phyloP scores from a whole-genome alignment of 2,329 filamentous ascomycete species.

The Davidsoniella neocaledoniae region DNA sequence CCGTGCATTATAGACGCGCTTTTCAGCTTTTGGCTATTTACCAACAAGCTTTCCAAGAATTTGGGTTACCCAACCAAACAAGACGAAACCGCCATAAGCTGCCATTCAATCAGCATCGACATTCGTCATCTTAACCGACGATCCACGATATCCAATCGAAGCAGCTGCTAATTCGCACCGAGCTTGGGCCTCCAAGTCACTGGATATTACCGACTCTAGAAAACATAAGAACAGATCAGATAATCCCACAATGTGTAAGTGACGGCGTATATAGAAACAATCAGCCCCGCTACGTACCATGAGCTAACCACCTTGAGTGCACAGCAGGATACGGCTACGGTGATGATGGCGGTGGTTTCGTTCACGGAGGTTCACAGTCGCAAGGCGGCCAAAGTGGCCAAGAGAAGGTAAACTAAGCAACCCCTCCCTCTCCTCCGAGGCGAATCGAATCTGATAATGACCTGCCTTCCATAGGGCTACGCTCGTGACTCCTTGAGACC shows the following conservation, averaged over 20 bases:
- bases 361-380: conserved; percentile 39
- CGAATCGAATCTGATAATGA: background rate
- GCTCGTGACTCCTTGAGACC: conserved; percentile 78
- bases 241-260: background rate
- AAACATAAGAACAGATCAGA: background rate
- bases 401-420: conserved; percentile 24
- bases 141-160: too few species aligned
- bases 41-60: too few species aligned
- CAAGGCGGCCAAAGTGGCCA: conserved; percentile 35
- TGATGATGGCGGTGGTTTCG: conserved; percentile 45
- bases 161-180: too few species aligned
- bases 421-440: conserved; percentile 1
- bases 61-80: too few species aligned
- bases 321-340: conserved; percentile 26
- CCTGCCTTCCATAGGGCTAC: conserved; percentile 31
- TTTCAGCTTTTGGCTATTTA: background rate
- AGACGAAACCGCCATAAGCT: too few species aligned
- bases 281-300: background rate
- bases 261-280: background rate
- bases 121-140: too few species aligned
- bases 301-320: background rate
- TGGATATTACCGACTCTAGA: background rate
- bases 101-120: too few species aligned
- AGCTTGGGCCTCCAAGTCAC: background rate
- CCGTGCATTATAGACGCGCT: background rate